Conservation (phyloP, 495 filamentous ascomycete genomes). For the Penicillium tannophilum region DNA sequence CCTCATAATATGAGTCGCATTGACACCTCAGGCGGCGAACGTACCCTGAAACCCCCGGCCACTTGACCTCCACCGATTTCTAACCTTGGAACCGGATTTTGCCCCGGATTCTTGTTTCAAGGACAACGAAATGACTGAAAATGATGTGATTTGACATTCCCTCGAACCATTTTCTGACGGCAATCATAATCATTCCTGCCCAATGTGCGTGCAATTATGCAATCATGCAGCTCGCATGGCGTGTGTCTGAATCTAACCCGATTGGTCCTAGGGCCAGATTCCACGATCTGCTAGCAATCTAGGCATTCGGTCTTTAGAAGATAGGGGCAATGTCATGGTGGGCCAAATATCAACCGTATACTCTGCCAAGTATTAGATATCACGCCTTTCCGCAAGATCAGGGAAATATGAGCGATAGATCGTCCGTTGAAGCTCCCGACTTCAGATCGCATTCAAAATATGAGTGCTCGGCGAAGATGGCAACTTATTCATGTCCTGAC, state of each 20-base stretch:
- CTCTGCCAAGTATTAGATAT: not conserved
- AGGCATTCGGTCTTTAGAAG: not conserved
- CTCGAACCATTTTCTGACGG: not conserved
- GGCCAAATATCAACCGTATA: no score
- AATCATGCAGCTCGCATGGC: not conserved
- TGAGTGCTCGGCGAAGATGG: not conserved
- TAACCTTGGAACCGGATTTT: slow-evolving; percentile 1
- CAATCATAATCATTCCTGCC: not conserved
- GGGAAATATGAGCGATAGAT: not conserved
- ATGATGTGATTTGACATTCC: no score
- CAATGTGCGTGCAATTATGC: not conserved
- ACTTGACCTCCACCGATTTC: not conserved
- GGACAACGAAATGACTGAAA: not conserved
- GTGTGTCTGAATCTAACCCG: not conserved
- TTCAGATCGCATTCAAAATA: not conserved
- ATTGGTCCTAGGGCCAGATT: not conserved
- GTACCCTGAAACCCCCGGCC: not conserved
- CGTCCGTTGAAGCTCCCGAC: no score
- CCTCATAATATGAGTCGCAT: not conserved
- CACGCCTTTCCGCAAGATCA: not conserved
- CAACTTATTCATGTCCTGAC: not conserved
- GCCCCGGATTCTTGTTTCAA: not conserved
- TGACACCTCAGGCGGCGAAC: slow-evolving; percentile 3
- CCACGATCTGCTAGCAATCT: not conserved
- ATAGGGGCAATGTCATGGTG: not conserved